These are phyloP conservation scores for sunflower (Helianthus annuus) DNA, from an alignment of 129 eudicot species.

Conservation along the genomic window HanXRQr2.0-SUNRISE NC_035447.2:53834717-53835216, in stretches of 20 bases:
- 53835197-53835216: too few species aligned
- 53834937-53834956: conserved; percentile 64
- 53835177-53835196: too few species aligned
- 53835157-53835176: too few species aligned
- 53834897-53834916: conserved; percentile 91
- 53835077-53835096: conserved; percentile 55
- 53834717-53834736: conserved; percentile 85
- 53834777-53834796: conserved; percentile 65
- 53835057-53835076: conserved; percentile 70
- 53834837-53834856: conserved; percentile 89
- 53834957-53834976: conserved; percentile 92
- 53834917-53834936: conserved; percentile 93
- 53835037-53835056: conserved; percentile 47
- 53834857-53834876: conserved; percentile 80
- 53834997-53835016: conserved; percentile 81
- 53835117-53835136: conserved; percentile 35
- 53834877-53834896: conserved; percentile 74
- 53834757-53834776: conserved; percentile 88
- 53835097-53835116: conserved; percentile 41
- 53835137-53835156: too few species aligned
- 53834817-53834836: conserved; percentile 93
- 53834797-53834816: conserved; percentile 81
- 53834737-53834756: conserved; percentile 91
- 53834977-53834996: conserved; percentile 97
- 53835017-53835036: conserved; percentile 69